Base-by-base conservation (phyloP, 2,329 filamentous ascomycete species). In the Claviceps africana region DNA sequence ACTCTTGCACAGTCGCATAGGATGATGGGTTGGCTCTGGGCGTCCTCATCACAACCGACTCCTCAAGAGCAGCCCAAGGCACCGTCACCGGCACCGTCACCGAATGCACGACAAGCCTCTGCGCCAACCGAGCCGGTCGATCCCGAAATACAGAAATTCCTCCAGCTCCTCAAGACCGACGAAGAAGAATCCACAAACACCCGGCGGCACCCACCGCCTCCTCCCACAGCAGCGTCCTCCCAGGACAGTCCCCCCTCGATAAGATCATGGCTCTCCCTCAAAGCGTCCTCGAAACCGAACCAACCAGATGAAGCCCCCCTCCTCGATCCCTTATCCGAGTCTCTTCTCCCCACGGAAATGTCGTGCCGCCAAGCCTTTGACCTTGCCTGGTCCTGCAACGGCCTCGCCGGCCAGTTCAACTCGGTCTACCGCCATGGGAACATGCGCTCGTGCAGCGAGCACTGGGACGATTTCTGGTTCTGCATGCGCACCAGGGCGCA, bases 391-490 rank as follows among this genome's bases (percentile, higher is more conserved):
- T 88, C 91, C 74, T 98, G 93, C 77, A 87, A 93, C 65, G 88
- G 85, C 0, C 75, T 95, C 9, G 90, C 88, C 51, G 89, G 91
- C 1, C 90, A 97, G 67, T 95, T 90, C 75, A 89, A 86, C 62
- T 82, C 88, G 62, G 78, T 97, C 39, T 98, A 97, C 74, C 85
- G 93, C 40, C 84, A 88, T 64, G 93, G 93, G 56, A 72, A 75
- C 43, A 72, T 95, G 62, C 80, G 84, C 45, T 76, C 79, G 3
- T 98, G 93, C 74, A 80, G 75, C 56, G 85, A 94, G 58, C 83
- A 89, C 56, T 96, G 91, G 89, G 79, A 84, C 55, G 87, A 95
- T 67, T 97, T 95, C 69, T 95, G 90, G 86, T 91, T 96, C 71
- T 98, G 93, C 74, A 96, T 97, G 90, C 83, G 87, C 57, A 83